These are phyloP conservation scores for Phyllosticta capitalensis DNA, from an alignment of 2,329 filamentous ascomycete species.

Conservation along the genomic window DNA sequence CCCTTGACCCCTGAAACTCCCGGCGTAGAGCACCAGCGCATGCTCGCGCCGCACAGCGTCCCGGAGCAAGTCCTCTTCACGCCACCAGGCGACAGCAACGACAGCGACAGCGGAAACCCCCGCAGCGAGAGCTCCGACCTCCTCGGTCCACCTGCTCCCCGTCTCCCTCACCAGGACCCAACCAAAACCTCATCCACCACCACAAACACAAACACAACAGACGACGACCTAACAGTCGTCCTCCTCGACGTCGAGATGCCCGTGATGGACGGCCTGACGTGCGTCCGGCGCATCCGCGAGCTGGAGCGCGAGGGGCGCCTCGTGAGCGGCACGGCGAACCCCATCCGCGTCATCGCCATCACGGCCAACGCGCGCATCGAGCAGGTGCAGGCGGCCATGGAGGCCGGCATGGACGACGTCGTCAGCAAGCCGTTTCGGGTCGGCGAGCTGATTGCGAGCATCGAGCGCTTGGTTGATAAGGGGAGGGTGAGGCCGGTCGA, in stretches of 20 bases:
- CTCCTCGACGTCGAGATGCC: conserved; percentile 32
- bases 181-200: neutral
- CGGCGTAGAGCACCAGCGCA: neutral
- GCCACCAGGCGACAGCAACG: neutral
- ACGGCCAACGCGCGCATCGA: conserved; percentile 29
- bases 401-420: conserved; percentile 49
- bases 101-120: neutral
- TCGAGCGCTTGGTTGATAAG: conserved; percentile 10
- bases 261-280: conserved; percentile 30
- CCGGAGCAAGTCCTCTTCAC: neutral
- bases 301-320: conserved; percentile 20
- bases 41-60: neutral
- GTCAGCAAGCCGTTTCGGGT: conserved; percentile 64
- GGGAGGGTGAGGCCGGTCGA: neutral
- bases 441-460: conserved; percentile 18
- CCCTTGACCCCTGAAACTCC: neutral
- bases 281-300: conserved; percentile 23
- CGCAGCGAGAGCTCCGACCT: conserved; percentile 5
- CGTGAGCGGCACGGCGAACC: neutral
- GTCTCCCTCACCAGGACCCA: conserved; percentile 13
- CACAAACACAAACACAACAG: neutral
- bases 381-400: conserved; percentile 26
- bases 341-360: conserved; percentile 26
- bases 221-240: conserved; percentile 20
- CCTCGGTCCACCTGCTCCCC: conserved; percentile 7